Percentiles rank a stretch among this genome's conserved stretches.
Evolutionary conservation across 305 asterid species (phyloP).

Genomic region (Rubia tinctorum): DNA sequence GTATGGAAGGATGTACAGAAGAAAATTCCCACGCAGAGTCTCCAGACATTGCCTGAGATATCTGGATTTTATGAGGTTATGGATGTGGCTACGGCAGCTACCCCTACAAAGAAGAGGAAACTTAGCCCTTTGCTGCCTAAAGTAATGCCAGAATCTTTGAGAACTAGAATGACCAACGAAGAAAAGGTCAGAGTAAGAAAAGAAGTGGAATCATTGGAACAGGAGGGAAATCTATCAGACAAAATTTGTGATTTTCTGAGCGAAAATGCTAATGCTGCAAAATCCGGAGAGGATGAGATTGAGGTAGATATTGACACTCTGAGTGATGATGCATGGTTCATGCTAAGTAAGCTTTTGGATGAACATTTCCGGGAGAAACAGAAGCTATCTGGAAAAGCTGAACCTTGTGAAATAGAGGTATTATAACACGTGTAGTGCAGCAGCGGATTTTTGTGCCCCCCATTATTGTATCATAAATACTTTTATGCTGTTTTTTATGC

Average conservation of each 20-base stretch:
- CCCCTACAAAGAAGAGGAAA: constrained; percentile 60
- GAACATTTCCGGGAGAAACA: constrained; percentile 51
- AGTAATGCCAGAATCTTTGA: constrained; percentile 39
- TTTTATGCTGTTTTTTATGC: not conserved
- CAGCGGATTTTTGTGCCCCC: not conserved
- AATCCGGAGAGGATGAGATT: constrained; percentile 66
- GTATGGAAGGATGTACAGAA: constrained; percentile 71
- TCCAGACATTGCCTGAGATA: constrained; percentile 31
- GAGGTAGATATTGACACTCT: constrained; percentile 79
- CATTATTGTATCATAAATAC: not conserved
- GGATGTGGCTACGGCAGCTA: constrained; percentile 33
- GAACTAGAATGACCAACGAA: constrained; percentile 56
- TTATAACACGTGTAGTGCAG: not conserved
- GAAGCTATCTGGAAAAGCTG: constrained; percentile 45
- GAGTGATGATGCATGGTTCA: constrained; percentile 54
- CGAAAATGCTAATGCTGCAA: constrained; percentile 51
- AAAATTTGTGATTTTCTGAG: constrained; percentile 53
- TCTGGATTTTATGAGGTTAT: constrained; percentile 32
- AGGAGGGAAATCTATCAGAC: constrained; percentile 47
- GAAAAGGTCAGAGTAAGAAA: constrained; percentile 52
- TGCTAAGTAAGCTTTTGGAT: constrained; percentile 59
- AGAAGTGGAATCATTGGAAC: constrained; percentile 47
- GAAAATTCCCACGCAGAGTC: constrained; percentile 33
- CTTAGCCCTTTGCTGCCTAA: constrained; percentile 44
- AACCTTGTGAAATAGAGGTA: constrained; percentile 89